Evolutionary conservation across 805 yeast genomes (phyloP), one percentile per base, ranked within the genome.

Genomic region (Sugiyamaella marilandica): DNA sequence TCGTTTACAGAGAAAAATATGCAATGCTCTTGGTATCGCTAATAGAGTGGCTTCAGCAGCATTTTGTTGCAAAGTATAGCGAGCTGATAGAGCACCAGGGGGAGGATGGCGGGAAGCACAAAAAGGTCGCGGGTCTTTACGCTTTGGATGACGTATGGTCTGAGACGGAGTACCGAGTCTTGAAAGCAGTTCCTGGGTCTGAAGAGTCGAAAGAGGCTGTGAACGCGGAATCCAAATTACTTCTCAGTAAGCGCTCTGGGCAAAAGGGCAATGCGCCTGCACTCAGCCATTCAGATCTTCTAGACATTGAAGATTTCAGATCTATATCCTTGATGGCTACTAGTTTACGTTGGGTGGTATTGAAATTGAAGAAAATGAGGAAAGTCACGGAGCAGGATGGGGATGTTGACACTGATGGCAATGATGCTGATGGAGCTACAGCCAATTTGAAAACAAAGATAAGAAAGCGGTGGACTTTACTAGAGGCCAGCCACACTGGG

Each of bases 361-460:
- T 71, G 14, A 83, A 90, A 86, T 71, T 87, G 43, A 84, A 87
- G 0, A 62, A 62, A 4, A 67, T 83, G 62, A 72, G 78, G 50
- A 77, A 78, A 49, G 73, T 72, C n/a, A 49, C 39, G 10, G 61
- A 49, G 26, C 14, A 13, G 19, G 37, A 34, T 34, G n/a, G 16
- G n/a, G 9, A 34, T n/a, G 3, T 14, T 11, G 47, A 41, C 18
- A 9, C 45, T 16, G 51, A 55, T 26, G 50, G 34, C 21, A 39
- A 41, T 18, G 57, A 48, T n/a, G 8, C 31, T 14, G 46, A 31
- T n/a, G 52, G 45, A 2, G 44, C 48, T 37, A 39, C 19, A 50
- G 46, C 14, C 41, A 51, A 34, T 33, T 36, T 56, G 9, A 39
- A 56, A 39, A 45, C 63, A 1, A 53, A 59, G 10, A 58, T 65